Conservation (phyloP, 2,329 filamentous ascomycete genomes). For the Fusarium citri region DNA sequence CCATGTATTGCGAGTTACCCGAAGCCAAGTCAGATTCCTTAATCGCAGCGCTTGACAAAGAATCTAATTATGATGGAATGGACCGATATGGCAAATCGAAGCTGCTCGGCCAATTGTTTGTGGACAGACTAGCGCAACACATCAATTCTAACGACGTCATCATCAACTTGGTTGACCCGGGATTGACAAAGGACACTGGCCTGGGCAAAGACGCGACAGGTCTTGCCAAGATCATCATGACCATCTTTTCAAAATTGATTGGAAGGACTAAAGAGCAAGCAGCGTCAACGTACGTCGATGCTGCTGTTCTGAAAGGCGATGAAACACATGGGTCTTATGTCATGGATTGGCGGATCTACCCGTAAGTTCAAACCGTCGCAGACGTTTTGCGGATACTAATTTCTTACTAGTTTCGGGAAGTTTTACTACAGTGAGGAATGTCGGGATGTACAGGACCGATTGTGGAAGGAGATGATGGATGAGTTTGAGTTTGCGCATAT, state of each 20-base stretch:
- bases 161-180: slow-evolving; percentile 8
- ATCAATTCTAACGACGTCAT: neutral
- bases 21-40: neutral
- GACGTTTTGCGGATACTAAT: rapidly evolving
- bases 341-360: slow-evolving; percentile 8
- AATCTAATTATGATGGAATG: neutral
- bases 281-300: slow-evolving; percentile 1
- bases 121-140: slow-evolving; percentile 1
- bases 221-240: neutral
- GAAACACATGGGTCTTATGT: slow-evolving; percentile 7
- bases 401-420: neutral
- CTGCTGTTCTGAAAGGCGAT: neutral
- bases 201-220: neutral
- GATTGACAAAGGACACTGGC: slow-evolving; percentile 4
- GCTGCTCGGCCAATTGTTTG: neutral
- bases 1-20: slow-evolving; percentile 1
- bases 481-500: slow-evolving; percentile 4
- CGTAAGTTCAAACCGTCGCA: neutral
- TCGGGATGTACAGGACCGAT: neutral
- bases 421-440: slow-evolving; percentile 1
- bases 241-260: neutral
- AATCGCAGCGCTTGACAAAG: neutral
- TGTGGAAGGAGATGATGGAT: slow-evolving; percentile 12
- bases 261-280: neutral
- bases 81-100: neutral